Evolutionary conservation across 768 basidiomycete genomes (phyloP), one percentile per base, ranked within the genome.

Genomic region (Termitomyces eurrhizus): DNA sequence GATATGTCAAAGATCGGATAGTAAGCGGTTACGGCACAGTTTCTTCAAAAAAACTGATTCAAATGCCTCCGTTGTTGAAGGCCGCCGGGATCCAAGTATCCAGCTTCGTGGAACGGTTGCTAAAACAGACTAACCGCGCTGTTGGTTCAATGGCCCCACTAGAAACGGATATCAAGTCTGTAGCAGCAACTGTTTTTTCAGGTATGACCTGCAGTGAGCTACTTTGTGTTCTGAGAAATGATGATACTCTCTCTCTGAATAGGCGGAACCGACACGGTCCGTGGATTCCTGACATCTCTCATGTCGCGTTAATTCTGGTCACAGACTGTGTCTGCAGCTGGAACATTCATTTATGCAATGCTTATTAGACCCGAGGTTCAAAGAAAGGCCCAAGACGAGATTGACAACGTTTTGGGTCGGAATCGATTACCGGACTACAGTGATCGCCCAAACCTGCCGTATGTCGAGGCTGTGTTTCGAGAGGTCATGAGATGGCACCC

Each of bases 401-500:
- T 29, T 29, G 29, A 80, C 53, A 62, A 64, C n/a, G 68, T 78
- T 24, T 21, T 79, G 50, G 75, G 76, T 36, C 62, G 66, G 35
- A 67, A 72, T 55, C 74, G 75, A 42, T 71, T 80, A 13, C 78
- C 78, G 46, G 72, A 67, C 3, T 29, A 29, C 29, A 29, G 29
- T 29, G 29, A 29, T 29, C 29, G 29, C 29, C 29, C 29, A 29
- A 29, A 29, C 29, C 29, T 29, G 29, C 29, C 29, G 29, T 80
- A 75, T 56, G 44, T 78, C 13, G 72, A 76, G 32, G 78, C 79
- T 1, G 65, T 81, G 18, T 63, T 63, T 0, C 73, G 75, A 53
- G 80, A 81, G 59, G 66, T 74, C 1, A 49, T 77, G 55, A 71
- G 79, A 13, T 78, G 78, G 77, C 59, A 66, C 44, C 55, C 55